Evolutionary conservation across 768 basidiomycete genomes (phyloP).

Genomic region (Mycena pura): DNA sequence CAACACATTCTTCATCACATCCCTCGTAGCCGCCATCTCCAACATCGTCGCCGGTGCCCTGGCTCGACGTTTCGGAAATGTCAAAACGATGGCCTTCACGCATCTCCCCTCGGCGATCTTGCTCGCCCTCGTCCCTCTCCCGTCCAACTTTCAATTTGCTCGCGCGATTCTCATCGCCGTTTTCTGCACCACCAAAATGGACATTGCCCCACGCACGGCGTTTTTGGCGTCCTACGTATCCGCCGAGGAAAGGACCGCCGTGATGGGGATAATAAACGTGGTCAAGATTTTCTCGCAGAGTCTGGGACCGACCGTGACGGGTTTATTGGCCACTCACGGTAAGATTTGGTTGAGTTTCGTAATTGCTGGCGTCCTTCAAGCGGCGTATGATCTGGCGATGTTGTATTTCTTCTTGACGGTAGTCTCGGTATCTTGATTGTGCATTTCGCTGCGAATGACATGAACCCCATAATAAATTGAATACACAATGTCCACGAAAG

Average conservation of each 20-base stretch:
- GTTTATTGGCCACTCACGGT: slow-evolving; percentile 7
- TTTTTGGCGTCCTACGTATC: slow-evolving; percentile 10
- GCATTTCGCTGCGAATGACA: slow-evolving; percentile 6
- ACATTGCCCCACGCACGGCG: slow-evolving; percentile 14
- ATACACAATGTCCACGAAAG: no score
- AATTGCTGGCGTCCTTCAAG: slow-evolving; percentile 13
- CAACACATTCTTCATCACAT: slow-evolving; percentile 15
- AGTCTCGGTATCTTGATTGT: slow-evolving; percentile 8
- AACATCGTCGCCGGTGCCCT: slow-evolving; percentile 13
- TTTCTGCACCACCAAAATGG: slow-evolving; percentile 18
- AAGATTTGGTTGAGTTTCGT: slow-evolving; percentile 18
- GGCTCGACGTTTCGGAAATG: slow-evolving; percentile 11
- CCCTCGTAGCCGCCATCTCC: slow-evolving; percentile 18
- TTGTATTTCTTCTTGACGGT: slow-evolving; percentile 15
- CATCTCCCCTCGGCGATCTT: slow-evolving; percentile 16
- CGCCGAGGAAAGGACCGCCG: slow-evolving; percentile 14
- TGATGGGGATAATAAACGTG: slow-evolving; percentile 15
- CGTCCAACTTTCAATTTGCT: slow-evolving; percentile 10
- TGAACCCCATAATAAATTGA: slow-evolving; percentile 5
- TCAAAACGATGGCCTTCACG: slow-evolving; percentile 15
- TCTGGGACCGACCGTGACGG: slow-evolving; percentile 8
- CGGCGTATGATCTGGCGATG: slow-evolving; percentile 17
- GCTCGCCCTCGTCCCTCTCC: slow-evolving; percentile 13
- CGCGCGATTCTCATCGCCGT: slow-evolving; percentile 10
- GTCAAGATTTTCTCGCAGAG: slow-evolving; percentile 11